Base-by-base conservation (phyloP, 1,284 basidiomycete genomes). In the Sphagnurus paluster region DNA sequence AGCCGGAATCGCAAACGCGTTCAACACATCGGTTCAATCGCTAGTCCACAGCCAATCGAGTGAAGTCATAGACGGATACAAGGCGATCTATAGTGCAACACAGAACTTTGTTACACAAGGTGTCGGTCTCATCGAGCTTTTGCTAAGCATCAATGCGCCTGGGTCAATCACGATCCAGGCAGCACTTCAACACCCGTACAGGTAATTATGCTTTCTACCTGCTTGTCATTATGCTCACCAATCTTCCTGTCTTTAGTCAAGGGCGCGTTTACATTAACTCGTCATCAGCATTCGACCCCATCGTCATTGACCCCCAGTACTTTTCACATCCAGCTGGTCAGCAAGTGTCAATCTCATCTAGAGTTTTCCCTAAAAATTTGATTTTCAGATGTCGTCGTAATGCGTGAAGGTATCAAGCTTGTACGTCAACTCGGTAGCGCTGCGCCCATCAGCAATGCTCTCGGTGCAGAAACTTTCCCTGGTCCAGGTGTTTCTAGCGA, bases 151-250 rank as follows among this genome's bases (percentile, higher is more conserved):
- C 50, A 82, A 78, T 13, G 68, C 74, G 5, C 67, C 72, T 0
- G 66, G 68, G 37, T 64, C 64, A 13, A 68, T 84, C 37, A 69
- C 69, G 3, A 72, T 90, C 33, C 84, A 88, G 60, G 77, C 79
- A 4, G 85, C 84, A 0, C 61, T 87, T 21, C 85, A 89, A 59
- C 82, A 84, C 55, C 81, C 84, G 1, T 70, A 84, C 51, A 80
- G 69, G 69, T 71, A 43, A 19, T 25, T 19, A 29, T 14, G 34
- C 17, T 20, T 24, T 17, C 19, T 14, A 25, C 8, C 16, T 11
- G 4, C 30, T 28, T 14, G 24, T 36, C 32, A 43, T 65, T 65
- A 32, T 59, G 62, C 32, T 67, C 66, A 14, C 56, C 62, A 19
- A 39, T 70, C 4, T 69, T 66, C 44, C 69, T 73, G 69, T 64